Base-by-base conservation (phyloP, 2,329 filamentous ascomycete genomes). In the Scedosporium dehoogii region DNA sequence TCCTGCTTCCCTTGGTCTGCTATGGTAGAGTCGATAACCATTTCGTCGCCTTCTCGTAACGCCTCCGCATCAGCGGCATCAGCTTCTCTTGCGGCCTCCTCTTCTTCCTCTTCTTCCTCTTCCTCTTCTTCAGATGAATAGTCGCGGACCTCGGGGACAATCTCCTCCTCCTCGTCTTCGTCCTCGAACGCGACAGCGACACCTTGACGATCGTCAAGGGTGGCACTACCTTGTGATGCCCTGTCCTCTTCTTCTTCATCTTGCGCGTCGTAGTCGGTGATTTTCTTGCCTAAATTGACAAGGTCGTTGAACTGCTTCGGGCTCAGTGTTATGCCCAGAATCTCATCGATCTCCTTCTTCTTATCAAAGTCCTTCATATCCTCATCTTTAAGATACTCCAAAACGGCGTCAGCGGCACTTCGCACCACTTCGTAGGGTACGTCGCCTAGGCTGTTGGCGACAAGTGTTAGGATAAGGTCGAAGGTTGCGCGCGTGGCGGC, bases 101-200 rank as follows among this genome's bases (percentile, higher is more conserved):
- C 83, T 62, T 87, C 81, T 25, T 82, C 80, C 61, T 87, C 80
- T 38, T 83, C 85, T 4, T 81, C 81, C 23, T 83, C 84, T 59
- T 88, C 90, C 67, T 96, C 90, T 61, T 89, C 89, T 65, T 91
- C 92, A 0, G 90, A 92, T 12, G 88, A 88, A 68, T 92, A 91
- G 66, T 97, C 94, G 65, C 90, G 87, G 23, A 99, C 87, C 75
- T 97, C 93, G 69, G 92, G 86, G 9, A 92, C 85, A 68, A 92
- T 84, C 10, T 84, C 87, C 56, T 85, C 87, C 66, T 96, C 92
- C 51, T 97, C 92, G 23, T 91, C 87, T 59, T 92, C 89, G 65
- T 96, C 91, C 66, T 96, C 93, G 72, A 99, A 99, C 48, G 96
- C 92, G 56, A 99, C 94, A 42, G 96, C 94, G 56, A 99, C 94